These are phyloP conservation scores for Citrus unshiu DNA, from an alignment of 345 rosid genomes.

Conservation along the genomic window DNA sequence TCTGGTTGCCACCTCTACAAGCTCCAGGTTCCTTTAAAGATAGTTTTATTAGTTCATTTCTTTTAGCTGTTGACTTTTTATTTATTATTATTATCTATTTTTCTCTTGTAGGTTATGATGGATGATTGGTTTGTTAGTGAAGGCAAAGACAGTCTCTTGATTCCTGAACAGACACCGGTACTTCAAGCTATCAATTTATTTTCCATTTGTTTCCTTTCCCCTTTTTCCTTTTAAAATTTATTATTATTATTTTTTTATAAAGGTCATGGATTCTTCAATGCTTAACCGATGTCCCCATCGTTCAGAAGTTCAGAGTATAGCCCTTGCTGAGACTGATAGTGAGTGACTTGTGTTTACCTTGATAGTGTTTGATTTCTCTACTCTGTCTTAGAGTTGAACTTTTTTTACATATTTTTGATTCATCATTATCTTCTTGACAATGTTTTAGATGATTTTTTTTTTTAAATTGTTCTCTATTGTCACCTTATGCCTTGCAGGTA, in stretches of 20 bases:
- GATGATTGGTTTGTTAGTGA: slow-evolving; percentile 36
- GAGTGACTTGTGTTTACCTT: slow-evolving; percentile 21
- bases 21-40: slow-evolving; percentile 28
- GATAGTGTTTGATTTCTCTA: neutral
- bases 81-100: neutral
- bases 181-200: neutral
- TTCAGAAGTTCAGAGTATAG: slow-evolving; percentile 61
- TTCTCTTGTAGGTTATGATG: slow-evolving; percentile 35
- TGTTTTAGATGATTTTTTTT: neutral
- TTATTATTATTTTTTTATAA: neutral
- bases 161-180: slow-evolving; percentile 49
- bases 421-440: neutral
- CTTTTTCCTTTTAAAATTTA: neutral
- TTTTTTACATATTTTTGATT: neutral
- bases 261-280: slow-evolving; percentile 41
- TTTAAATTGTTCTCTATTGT: neutral
- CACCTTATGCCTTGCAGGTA: slow-evolving; percentile 31
- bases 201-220: neutral
- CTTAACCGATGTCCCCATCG: slow-evolving; percentile 64
- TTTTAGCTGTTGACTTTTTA: neutral
- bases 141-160: slow-evolving; percentile 66
- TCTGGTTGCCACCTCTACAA: slow-evolving; percentile 56
- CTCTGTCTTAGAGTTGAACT: neutral
- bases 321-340: slow-evolving; percentile 44
- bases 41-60: too few relatives aligned